phyloP scores from a whole-genome alignment of 2,329 filamentous ascomycete species.

The Exutisphaerella laricina region DNA sequence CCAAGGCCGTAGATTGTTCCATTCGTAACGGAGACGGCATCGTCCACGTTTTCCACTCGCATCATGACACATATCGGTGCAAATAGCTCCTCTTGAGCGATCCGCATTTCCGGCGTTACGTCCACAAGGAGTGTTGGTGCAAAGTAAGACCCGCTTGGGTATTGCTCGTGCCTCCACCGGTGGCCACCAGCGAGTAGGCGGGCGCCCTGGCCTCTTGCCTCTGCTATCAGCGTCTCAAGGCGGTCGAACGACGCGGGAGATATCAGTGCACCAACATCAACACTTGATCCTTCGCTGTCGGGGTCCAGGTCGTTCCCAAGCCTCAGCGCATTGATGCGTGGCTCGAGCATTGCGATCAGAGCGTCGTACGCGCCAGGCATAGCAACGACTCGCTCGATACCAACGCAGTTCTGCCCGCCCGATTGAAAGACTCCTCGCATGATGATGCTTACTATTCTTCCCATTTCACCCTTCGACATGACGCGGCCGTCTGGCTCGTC shows the following conservation, averaged over 20 bases:
- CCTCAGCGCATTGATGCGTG: constrained; percentile 67
- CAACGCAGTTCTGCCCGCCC: constrained; percentile 95
- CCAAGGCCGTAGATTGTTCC: constrained; percentile 80
- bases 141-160: constrained; percentile 86
- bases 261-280: constrained; percentile 87
- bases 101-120: constrained; percentile 76
- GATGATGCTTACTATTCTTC: constrained; percentile 71
- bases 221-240: constrained; percentile 69
- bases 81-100: constrained; percentile 89
- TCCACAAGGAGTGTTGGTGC: constrained; percentile 83
- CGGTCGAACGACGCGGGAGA: constrained; percentile 68
- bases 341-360: constrained; percentile 64
- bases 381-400: constrained; percentile 87
- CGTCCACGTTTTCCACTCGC: constrained; percentile 58
- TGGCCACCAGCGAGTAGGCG: constrained; percentile 74
- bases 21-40: constrained; percentile 68
- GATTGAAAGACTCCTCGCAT: constrained; percentile 93
- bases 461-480: constrained; percentile 51
- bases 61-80: constrained; percentile 85
- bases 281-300: constrained; percentile 36
- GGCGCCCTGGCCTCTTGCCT: constrained; percentile 74
- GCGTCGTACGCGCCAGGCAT: constrained; percentile 68
- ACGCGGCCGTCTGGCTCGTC: constrained; percentile 58
- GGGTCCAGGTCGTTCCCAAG: constrained; percentile 64
- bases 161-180: constrained; percentile 63